These are phyloP conservation scores for Heritiera littoralis DNA, from an alignment of 345 rosid genomes.

Conservation along the genomic window DNA sequence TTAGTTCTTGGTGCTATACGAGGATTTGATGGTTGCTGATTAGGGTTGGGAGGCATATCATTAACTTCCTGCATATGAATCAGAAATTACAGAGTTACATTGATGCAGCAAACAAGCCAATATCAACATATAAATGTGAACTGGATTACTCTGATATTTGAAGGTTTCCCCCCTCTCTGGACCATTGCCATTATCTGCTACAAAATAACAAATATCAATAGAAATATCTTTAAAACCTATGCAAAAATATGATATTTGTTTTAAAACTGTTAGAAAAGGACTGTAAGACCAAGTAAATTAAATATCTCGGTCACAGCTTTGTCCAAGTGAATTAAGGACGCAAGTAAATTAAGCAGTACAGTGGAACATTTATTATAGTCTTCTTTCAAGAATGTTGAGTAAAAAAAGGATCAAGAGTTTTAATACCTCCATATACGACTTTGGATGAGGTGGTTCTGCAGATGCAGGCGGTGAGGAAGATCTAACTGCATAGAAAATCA, in stretches of 20 bases:
- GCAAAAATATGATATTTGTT: neutral
- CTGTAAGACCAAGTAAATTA: neutral
- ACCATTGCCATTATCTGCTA: conserved; percentile 91
- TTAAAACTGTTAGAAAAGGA: neutral
- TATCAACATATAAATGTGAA: conserved; percentile 15
- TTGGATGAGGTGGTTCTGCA: conserved; percentile 74
- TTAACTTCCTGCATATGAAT: conserved; percentile 67
- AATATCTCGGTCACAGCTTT: neutral
- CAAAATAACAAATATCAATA: conserved; percentile 11
- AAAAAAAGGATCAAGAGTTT: neutral
- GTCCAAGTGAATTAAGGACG: neutral
- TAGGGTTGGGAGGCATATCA: conserved; percentile 87
- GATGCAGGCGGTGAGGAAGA: conserved; percentile 70
- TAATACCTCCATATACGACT: conserved; percentile 90
- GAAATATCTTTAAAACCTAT: neutral
- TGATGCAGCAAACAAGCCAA: conserved; percentile 21
- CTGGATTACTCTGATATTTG: conserved; percentile 70
- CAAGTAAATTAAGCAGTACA: neutral
- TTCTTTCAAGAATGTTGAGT: neutral
- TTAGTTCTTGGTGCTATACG: conserved; percentile 75
- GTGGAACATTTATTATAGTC: neutral
- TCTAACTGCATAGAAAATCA: conserved; percentile 54
- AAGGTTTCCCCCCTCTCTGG: conserved; percentile 93
- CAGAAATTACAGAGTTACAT: conserved; percentile 26
- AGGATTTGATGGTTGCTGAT: conserved; percentile 71